phyloP scores from a whole-genome alignment of 2,329 filamentous ascomycete genomes.

The Venturia asperata region DNA sequence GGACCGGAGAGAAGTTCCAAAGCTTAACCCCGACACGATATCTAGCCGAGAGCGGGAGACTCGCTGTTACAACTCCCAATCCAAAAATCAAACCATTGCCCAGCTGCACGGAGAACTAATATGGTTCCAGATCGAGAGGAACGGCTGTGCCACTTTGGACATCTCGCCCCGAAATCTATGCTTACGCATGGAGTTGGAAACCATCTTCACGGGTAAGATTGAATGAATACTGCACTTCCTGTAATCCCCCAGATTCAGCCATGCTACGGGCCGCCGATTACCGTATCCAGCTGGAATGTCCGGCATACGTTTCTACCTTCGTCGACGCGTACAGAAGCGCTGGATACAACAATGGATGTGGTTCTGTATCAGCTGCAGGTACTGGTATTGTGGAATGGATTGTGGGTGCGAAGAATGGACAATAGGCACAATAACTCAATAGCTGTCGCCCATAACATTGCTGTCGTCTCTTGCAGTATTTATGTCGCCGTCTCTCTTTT shows the following conservation, averaged over 20 bases:
- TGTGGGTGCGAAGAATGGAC: background rate
- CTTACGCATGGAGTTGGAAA: background rate
- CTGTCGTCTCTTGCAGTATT: background rate
- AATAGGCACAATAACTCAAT: background rate
- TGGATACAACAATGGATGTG: background rate
- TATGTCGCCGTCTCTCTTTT: background rate
- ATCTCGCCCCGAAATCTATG: background rate
- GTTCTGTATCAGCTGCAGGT: background rate
- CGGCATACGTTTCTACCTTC: background rate
- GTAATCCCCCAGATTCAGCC: no score
- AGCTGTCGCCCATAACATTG: background rate
- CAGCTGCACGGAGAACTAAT: no score
- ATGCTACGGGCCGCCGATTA: background rate
- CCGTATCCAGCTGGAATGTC: background rate
- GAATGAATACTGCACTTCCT: background rate
- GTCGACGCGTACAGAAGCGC: background rate
- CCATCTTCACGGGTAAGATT: background rate
- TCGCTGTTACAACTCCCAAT: no score
- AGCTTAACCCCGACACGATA: background rate
- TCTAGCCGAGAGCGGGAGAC: background rate
- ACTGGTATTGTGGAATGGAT: conserved; percentile 9
- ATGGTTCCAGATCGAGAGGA: no score
- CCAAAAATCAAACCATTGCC: no score
- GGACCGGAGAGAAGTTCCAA: background rate
- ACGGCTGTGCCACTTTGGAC: no score